Evolutionary conservation across 495 filamentous ascomycete species (phyloP), one percentile per base, ranked within the genome.

Genomic region (Cercophora scortea): DNA sequence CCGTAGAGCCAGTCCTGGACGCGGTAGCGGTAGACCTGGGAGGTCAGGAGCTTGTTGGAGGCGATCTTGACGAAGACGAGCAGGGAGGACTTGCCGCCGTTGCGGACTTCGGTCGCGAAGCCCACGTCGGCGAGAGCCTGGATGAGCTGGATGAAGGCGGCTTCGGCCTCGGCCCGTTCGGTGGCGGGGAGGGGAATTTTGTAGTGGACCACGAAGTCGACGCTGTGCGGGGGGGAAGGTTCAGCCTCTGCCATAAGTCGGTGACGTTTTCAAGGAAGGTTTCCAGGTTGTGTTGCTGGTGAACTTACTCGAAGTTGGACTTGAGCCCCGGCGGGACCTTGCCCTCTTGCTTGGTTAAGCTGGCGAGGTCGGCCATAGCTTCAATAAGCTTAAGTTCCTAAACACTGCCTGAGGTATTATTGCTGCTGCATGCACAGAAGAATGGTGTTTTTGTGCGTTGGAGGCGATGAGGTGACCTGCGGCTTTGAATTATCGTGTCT

Each of bases 1-100:
- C 93, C 90, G 70, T 91, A 86, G 25, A 97, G 85, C 93, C 93
- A 98, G 72, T 98, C 94, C 61, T 90, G 89, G 44, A 96, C 84
- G 47, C 93, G 90, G 60, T 60, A 58, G 44, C 82, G 79, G 60
- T 90, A 88, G 49, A 88, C 79, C 45, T 86, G 80, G 42, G 66
- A 69, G 51, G 73, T 68, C 47, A 91, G 70, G 51, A 84, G 77
- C 52, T 77, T 68, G 39, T 82, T 72, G 3, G 85, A 88, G 45
- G 81, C 82, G 13, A 91, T 82, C 60, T 86, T 85, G 59, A 88
- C 77, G 65, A 97, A 96, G 47, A 98, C 75, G 41, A 98, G 73
- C 38, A 96, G 69, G 6, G 88, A 89, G 42, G 79, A 87, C 13
- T 85, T 81, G 52, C 87, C 83, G 25, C 90, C 91, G 52, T 83